Base-by-base conservation (phyloP, 176 grass and related monocot genomes). In the Ensete glaucum region DNA sequence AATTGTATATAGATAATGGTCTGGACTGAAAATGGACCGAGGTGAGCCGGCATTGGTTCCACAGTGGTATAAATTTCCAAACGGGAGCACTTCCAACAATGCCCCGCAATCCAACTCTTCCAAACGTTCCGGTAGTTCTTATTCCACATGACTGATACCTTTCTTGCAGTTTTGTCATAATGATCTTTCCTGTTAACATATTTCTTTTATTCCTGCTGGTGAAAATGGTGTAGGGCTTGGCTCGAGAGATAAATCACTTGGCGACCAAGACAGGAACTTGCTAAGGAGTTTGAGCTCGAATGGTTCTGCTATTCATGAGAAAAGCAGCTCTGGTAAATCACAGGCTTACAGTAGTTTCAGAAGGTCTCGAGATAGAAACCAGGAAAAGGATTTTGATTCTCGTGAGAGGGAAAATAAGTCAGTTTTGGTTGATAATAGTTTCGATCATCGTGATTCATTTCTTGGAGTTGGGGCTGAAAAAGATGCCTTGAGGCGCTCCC, bases 311-410 rank as follows among this genome's bases (percentile, higher is more conserved):
- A 54, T 52, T 53, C 63, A 65, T 86, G 89, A 86, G 9, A 80
- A 21, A 26, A 76, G 84, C 80, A 82, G 69, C 11, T 70, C 79
- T 48, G 82, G 66, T 14, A 87, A 87, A 78, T 85, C 87, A 81
- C 83, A 67, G 50, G 85, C 82, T 23, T 93, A 93, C 73, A 57
- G 25, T 75, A 93, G 79, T 82, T 89, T 93, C 26, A 86, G 78
- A 80, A 85, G 79, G 34, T 82, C 64, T 65, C 76, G 65, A 54
- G 82, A 92, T 63, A 92, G 63, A 63, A 84, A 83, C 7, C 74
- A 74, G 60, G 82, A 89, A 27, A 92, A 85, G 17, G 81, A 75
- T 14, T 76, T 73, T 85, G 77, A 87, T 80, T 81, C 80, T 27
- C 50, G 34, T 81, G 80, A 80, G 49, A 76, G 82, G 21, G 90